These are phyloP conservation scores for Daedaleopsis nitida DNA, from an alignment of 768 basidiomycete species.

Conservation along the genomic window DNA sequence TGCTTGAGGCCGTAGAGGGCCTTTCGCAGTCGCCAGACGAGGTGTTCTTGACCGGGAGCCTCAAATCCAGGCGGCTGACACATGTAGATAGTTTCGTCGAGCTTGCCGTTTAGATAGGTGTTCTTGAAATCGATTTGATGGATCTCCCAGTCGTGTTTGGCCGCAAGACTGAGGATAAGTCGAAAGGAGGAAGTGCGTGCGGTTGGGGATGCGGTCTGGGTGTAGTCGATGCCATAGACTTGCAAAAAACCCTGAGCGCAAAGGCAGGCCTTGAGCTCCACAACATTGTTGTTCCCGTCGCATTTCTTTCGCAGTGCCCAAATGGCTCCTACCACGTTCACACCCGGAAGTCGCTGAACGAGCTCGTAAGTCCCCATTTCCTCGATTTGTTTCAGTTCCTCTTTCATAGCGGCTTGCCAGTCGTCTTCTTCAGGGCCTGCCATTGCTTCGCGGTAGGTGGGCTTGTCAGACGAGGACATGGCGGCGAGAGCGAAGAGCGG, in stretches of 20 bases:
- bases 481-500: too few species aligned
- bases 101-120: slow-evolving; percentile 30
- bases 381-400: slow-evolving; percentile 12
- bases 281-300: slow-evolving; percentile 21
- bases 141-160: slow-evolving; percentile 26
- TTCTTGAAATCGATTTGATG: slow-evolving; percentile 38
- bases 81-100: too few species aligned
- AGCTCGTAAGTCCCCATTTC: slow-evolving; percentile 9
- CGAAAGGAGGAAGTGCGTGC: slow-evolving; percentile 30
- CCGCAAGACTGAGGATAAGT: slow-evolving; percentile 29
- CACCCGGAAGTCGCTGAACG: slow-evolving; percentile 4
- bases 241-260: slow-evolving; percentile 37
- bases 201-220: slow-evolving; percentile 30
- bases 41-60: slow-evolving; percentile 5
- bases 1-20: slow-evolving; percentile 34
- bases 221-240: slow-evolving; percentile 29
- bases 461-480: too few species aligned
- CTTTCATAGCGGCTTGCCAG: slow-evolving; percentile 11
- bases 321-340: slow-evolving; percentile 11
- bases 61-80: slow-evolving; percentile 3
- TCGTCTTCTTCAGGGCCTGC: not conserved
- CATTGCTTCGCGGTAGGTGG: not conserved
- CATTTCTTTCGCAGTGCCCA: slow-evolving; percentile 33
- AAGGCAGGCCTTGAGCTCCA: slow-evolving; percentile 26
- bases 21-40: slow-evolving; percentile 16